Evolutionary conservation across 129 eudicot genomes (phyloP), one percentile per base, ranked within the genome.

Genomic region (Centrapalus pauciflorus): DNA sequence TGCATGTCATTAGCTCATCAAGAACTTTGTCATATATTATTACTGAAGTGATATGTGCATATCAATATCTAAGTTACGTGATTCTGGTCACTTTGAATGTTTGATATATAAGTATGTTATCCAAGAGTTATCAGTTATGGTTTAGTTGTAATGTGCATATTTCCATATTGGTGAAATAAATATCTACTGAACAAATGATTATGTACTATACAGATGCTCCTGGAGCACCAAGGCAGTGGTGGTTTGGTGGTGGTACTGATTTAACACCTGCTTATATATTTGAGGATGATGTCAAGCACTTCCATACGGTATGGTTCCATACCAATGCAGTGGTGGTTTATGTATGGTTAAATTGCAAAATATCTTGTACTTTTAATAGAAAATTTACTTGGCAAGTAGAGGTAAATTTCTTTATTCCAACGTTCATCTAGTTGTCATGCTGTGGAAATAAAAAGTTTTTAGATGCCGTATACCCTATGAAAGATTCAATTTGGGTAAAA

Each of bases 201-300:
- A 3, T 41, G 21, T 32, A n/a, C 29, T 76, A 14, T 62, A 61
- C 83, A 94, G 99, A 94, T 84, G 77, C 94, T 80, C 95, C 99
- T 4, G 99, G 99, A 68, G 99, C 99, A 45, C 99, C 99, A 43
- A 80, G 95, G 30, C 86, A 80, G 26, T 94, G 99, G 99, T 94
- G 99, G 99, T 94, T 94, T 67, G 99, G 97, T 46, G 99, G 99
- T 16, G 99, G 99, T 69, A 94, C 99, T 25, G 99, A 94, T 80
- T 73, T 89, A 77, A 94, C 97, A 26, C 99, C 99, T 60, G 88
- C 99, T 58, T 94, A 94, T 81, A 82, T 94, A 61, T 87, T 89
- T 72, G 97, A 89, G 74, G 99, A 94, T 73, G 99, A 94, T 55
- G 97, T 94, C 52, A 86, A 65, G 82, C 97, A 94, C 73, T 94